phyloP scores from a whole-genome alignment of 257 asterid genomes.

The Fraxinus quadrangulata region DNA sequence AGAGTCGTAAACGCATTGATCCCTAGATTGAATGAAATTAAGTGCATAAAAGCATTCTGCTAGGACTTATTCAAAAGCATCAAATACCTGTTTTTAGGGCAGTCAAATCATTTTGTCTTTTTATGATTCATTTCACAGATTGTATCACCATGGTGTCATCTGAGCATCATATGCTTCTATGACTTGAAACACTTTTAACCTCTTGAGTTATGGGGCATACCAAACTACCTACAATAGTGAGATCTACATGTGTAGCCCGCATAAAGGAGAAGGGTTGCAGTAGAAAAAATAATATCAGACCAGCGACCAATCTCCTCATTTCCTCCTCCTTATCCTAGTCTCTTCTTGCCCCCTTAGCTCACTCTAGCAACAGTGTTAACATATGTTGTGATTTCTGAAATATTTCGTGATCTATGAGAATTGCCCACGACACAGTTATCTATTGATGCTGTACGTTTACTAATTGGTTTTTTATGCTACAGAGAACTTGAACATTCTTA shows the following conservation, averaged over 20 bases:
- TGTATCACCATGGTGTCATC: not conserved
- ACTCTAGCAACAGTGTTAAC: not conserved
- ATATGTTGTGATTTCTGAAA: not conserved
- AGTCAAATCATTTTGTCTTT: not conserved
- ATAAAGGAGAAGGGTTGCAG: not conserved
- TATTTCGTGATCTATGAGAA: not conserved
- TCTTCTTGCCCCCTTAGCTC: not conserved
- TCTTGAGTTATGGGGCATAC: not conserved
- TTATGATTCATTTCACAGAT: not conserved
- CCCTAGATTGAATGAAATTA: not conserved
- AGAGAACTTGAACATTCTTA: not conserved
- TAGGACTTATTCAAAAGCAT: not conserved
- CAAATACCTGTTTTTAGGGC: not conserved
- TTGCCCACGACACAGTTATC: not conserved
- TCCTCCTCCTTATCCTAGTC: too few species aligned
- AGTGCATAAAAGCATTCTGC: not conserved
- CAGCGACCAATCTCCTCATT: not conserved
- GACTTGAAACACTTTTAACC: not conserved
- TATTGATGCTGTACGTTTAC: not conserved
- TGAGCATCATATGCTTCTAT: not conserved
- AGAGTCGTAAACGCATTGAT: not conserved
- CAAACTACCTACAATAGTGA: not conserved
- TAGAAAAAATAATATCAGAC: not conserved
- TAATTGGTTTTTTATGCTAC: not conserved
- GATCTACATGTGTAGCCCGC: not conserved